phyloP scores from a whole-genome alignment of 116 monocot species.

The Zostera marina region DNA sequence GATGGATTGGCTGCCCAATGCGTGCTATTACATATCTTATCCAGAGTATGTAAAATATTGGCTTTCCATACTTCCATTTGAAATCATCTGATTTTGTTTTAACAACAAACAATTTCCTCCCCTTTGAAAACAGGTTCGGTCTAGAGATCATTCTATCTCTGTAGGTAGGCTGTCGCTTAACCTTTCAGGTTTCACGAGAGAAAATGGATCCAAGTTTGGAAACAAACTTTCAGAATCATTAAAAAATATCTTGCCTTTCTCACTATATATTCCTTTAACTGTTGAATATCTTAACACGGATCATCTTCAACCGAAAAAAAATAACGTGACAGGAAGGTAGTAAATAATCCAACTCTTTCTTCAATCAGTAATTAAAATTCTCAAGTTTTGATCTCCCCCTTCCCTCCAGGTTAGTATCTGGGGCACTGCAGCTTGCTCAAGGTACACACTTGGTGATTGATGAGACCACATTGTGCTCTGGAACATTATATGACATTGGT shows the following conservation, averaged over 20 bases:
- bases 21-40: constrained; percentile 78
- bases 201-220: constrained; percentile 73
- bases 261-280: constrained; percentile 51
- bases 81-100: background rate
- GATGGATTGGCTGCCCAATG: constrained; percentile 76
- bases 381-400: background rate
- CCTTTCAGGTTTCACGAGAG: constrained; percentile 65
- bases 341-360: background rate
- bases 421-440: constrained; percentile 69
- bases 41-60: constrained; percentile 31
- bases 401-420: constrained; percentile 49
- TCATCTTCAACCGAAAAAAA: constrained; percentile 58
- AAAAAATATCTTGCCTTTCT: constrained; percentile 47
- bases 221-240: constrained; percentile 21
- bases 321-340: constrained; percentile 75
- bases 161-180: constrained; percentile 76
- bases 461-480: constrained; percentile 62
- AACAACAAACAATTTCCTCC: no score
- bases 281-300: constrained; percentile 72
- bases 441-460: constrained; percentile 84
- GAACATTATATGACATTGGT: constrained; percentile 61
- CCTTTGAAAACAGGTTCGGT: constrained; percentile 32
- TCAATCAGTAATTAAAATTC: no score
- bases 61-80: background rate
- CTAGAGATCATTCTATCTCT: constrained; percentile 47